These are phyloP conservation scores for Amphibolis antarctica DNA, from an alignment of 106 monocot species.

Conservation along the genomic window DNA sequence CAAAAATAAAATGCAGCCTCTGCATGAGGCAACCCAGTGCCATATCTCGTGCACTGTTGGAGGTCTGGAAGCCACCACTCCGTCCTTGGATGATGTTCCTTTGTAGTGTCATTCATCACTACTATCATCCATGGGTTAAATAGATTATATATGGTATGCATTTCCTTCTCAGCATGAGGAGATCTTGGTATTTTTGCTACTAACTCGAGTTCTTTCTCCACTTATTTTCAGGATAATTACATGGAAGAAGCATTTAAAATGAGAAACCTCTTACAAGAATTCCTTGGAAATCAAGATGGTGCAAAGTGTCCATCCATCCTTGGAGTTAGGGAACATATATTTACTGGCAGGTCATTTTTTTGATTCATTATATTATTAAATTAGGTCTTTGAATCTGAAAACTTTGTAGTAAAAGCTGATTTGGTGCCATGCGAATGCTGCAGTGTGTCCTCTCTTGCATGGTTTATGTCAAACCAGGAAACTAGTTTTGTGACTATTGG, in stretches of 20 bases:
- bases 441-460: slow-evolving; percentile 98
- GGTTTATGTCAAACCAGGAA: slow-evolving; percentile 99
- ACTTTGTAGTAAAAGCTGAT: background rate
- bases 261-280: slow-evolving; percentile 92
- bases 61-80: too few species aligned
- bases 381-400: background rate
- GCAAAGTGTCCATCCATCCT: slow-evolving; percentile 72
- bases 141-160: too few species aligned
- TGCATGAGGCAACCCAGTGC: too few species aligned
- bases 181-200: too few species aligned
- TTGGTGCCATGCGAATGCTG: slow-evolving; percentile 2
- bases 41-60: too few species aligned
- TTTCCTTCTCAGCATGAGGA: too few species aligned
- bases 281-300: slow-evolving; percentile 65
- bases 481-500: slow-evolving; percentile 92
- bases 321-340: slow-evolving; percentile 93
- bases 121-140: too few species aligned
- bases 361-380: background rate
- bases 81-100: too few species aligned
- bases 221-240: slow-evolving; percentile 61
- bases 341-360: slow-evolving; percentile 73
- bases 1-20: too few species aligned
- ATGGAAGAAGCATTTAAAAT: slow-evolving; percentile 96
- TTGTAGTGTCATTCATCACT: too few species aligned
- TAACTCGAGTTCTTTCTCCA: background rate